Conservation (phyloP, 2,329 filamentous ascomycete genomes). For the Juglanconis oblonga region DNA sequence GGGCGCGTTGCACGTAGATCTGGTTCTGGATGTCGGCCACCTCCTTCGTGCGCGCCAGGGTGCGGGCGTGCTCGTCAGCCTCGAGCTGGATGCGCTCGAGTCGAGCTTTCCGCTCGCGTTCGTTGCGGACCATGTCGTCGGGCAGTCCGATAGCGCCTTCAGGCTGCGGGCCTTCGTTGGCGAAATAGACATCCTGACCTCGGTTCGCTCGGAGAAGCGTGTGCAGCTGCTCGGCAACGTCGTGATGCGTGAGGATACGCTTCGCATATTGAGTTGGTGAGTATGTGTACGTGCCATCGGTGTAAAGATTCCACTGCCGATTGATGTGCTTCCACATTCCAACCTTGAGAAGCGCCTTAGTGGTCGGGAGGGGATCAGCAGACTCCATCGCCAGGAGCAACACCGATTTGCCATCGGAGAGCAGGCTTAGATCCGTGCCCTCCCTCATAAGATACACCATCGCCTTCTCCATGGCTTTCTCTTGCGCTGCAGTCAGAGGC, state of each 20-base stretch:
- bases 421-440: conserved; percentile 55
- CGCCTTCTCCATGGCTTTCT: conserved; percentile 55
- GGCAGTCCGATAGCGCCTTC: conserved; percentile 52
- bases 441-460: conserved; percentile 55
- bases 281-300: conserved; percentile 52
- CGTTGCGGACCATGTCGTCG: conserved; percentile 44
- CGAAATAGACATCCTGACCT: conserved; percentile 52
- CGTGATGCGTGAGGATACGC: conserved; percentile 40
- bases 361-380: conserved; percentile 50
- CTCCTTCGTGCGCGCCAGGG: conserved; percentile 48
- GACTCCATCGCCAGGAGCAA: conserved; percentile 60
- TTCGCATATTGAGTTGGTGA: conserved; percentile 63
- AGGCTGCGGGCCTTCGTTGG: conserved; percentile 51
- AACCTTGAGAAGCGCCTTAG: conserved; percentile 57
- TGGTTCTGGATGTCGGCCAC: conserved; percentile 49
- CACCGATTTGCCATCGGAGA: conserved; percentile 55
- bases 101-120: conserved; percentile 48
- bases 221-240: conserved; percentile 39
- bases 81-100: conserved; percentile 44
- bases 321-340: conserved; percentile 66
- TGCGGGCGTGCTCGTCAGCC: conserved; percentile 45
- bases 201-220: conserved; percentile 50
- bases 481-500: conserved; percentile 42
- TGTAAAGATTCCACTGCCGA: conserved; percentile 55
- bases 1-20: conserved; percentile 45